Conservation (phyloP, 768 basidiomycete genomes). For the Boletus rubroflammeus region DNA sequence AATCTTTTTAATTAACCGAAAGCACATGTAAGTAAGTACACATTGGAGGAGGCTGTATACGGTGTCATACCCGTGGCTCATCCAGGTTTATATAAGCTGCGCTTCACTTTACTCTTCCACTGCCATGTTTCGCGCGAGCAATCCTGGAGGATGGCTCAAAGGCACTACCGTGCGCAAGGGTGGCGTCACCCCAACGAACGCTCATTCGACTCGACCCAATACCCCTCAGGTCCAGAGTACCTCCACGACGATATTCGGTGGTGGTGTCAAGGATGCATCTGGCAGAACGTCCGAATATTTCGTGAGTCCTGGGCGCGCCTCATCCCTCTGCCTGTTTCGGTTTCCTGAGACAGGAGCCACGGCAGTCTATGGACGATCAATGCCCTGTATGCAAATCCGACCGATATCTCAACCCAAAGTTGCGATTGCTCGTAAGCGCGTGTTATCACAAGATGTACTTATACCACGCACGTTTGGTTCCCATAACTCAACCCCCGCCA, state of each 20-base stretch:
- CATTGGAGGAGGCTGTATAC: no score
- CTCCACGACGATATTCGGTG: conserved; percentile 70
- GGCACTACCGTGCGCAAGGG: conserved; percentile 76
- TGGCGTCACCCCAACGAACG: conserved; percentile 40
- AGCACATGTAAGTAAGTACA: no score
- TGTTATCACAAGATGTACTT: conserved; percentile 98
- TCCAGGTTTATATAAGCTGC: conserved; percentile 13
- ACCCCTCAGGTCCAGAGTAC: conserved; percentile 72
- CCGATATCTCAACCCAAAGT: conserved; percentile 89
- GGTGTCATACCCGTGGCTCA: no score
- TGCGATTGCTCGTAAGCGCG: conserved; percentile 89
- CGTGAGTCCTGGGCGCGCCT: conserved; percentile 41
- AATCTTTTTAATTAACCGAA: not conserved
- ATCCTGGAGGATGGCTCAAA: conserved; percentile 51
- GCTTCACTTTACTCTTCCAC: not conserved
- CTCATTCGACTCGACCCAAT: conserved; percentile 51
- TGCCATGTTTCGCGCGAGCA: conserved; percentile 32
- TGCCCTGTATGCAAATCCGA: conserved; percentile 98
- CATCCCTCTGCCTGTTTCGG: not conserved
- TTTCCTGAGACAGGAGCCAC: conserved; percentile 7
- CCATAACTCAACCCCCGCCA: conserved; percentile 6
- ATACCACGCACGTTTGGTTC: not conserved
- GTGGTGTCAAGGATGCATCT: conserved; percentile 83
- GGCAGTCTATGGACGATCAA: conserved; percentile 83
- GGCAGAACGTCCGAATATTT: conserved; percentile 80